Base-by-base conservation (phyloP, 495 filamentous ascomycete genomes). In the Penicillium riverlandense region DNA sequence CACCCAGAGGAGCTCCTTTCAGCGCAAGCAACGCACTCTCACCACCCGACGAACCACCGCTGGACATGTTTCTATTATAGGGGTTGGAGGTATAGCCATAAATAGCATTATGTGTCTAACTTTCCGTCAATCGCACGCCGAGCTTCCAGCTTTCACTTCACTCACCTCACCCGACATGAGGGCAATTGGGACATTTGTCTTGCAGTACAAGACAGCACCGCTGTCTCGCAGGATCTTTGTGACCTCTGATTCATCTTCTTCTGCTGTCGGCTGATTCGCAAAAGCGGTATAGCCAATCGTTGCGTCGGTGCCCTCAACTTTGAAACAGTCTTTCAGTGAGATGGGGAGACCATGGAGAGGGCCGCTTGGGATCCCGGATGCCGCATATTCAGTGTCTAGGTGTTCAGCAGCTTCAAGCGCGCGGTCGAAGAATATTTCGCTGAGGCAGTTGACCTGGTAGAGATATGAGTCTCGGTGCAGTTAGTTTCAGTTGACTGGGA, bases 11-110 rank as follows among this genome's bases (percentile, higher is more conserved):
- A 14, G 62, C 65, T 3, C 79, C 78, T 8, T 67, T 57, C 16
- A 80, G 51, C 2, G 63, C 76, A n/a, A 78, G 41, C 15, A 83
- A 56, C 0, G 75, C 78, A 4, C 65, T 75, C 54, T 84, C 80
- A 12, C 80, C 80, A 8, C 78, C 77, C 0, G 70, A 71, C 11
- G 64, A 72, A 0, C 78, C 78, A 7, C 78, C 78, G 35, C 66
- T 67, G 1, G 76, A 71, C 7, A 79, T 54, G 9, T 49, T 49
- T 14, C 54, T 55, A 45, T 78, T 75, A 41, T 55, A 42, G 0
- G 79, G 78, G 50, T 84, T 82, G 2, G 74, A 45, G 0, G 71
- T 75, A 1, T 65, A 49, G 29, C 79, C 78, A 42, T 76, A 71
- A 11, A 82, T 44, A 45, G 78, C 75, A 58, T 73, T 82, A 5